phyloP scores from a whole-genome alignment of 2,329 filamentous ascomycete genomes.

The Exophiala sp. region DNA sequence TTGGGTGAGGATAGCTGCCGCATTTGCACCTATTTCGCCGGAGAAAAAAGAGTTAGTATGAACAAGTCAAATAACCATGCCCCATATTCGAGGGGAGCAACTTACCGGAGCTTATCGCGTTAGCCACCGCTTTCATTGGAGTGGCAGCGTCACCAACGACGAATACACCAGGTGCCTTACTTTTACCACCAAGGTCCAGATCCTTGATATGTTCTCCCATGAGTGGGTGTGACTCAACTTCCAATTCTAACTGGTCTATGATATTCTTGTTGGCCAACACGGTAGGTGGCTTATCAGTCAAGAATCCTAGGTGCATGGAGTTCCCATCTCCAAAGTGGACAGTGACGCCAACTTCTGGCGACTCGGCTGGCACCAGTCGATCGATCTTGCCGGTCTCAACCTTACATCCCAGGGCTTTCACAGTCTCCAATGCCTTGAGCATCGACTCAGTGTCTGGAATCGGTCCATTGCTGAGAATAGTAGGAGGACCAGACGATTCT shows the following conservation, averaged over 20 bases:
- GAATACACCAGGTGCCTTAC: background rate
- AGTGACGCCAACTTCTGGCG: background rate
- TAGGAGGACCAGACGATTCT: background rate
- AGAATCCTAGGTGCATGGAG: background rate
- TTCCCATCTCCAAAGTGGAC: conserved; percentile 2
- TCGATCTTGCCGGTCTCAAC: background rate
- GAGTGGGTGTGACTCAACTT: background rate
- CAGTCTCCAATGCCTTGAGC: background rate
- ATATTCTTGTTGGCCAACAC: background rate
- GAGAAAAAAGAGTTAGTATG: background rate
- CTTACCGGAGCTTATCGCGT: background rate
- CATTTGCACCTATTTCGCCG: background rate
- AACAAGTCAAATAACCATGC: background rate
- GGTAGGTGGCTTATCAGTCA: background rate
- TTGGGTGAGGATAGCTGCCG: background rate
- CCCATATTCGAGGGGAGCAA: background rate
- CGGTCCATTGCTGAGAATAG: background rate
- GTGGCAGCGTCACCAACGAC: conserved; percentile 2
- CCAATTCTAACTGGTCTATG: background rate
- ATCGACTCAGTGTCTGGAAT: conserved; percentile 2
- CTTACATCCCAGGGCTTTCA: background rate
- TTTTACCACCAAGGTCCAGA: background rate
- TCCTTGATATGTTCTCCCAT: conserved; percentile 3
- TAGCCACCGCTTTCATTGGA: background rate
- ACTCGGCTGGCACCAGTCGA: background rate